These are phyloP conservation scores for sunflower (Helianthus annuus) DNA, from an alignment of 129 eudicot species.

Conservation along the genomic window DNA sequence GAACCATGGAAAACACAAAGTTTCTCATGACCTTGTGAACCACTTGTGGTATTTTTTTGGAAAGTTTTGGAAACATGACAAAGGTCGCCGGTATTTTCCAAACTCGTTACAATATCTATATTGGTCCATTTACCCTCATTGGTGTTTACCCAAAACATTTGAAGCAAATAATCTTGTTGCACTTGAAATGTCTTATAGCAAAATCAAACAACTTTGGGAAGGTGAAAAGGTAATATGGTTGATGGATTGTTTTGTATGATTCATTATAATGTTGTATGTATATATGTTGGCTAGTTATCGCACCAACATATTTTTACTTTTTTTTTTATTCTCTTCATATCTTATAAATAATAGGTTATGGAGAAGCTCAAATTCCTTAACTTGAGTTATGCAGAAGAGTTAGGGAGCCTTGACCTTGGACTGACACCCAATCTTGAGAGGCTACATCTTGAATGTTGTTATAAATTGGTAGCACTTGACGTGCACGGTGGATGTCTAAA, in stretches of 20 bases:
- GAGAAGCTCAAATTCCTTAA: background rate
- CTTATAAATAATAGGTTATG: background rate
- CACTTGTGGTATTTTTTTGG: background rate
- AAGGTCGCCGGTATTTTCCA: background rate
- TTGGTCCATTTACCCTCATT: background rate
- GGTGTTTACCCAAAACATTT: constrained; percentile 17
- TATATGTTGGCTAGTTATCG: no score
- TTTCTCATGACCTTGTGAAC: background rate
- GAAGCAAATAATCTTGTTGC: constrained; percentile 7
- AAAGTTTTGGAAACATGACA: constrained; percentile 8
- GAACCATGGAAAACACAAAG: no score
- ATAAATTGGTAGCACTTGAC: background rate
- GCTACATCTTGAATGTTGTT: background rate
- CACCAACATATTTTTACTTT: background rate
- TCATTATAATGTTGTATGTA: no score
- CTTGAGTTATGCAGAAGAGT: background rate
- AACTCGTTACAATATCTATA: background rate
- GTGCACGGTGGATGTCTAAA: background rate
- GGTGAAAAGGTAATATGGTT: constrained; percentile 4
- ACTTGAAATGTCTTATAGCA: background rate
- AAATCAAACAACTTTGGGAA: background rate
- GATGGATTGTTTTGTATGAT: background rate
- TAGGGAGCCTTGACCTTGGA: constrained; percentile 1
- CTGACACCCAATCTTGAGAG: background rate
- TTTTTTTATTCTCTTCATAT: no score